Percentiles rank a stretch among this genome's conserved stretches.
These are phyloP conservation scores for Fomitiporia mediterranea DNA, from an alignment of 1,284 basidiomycete genomes.

Conservation along the genomic window DNA sequence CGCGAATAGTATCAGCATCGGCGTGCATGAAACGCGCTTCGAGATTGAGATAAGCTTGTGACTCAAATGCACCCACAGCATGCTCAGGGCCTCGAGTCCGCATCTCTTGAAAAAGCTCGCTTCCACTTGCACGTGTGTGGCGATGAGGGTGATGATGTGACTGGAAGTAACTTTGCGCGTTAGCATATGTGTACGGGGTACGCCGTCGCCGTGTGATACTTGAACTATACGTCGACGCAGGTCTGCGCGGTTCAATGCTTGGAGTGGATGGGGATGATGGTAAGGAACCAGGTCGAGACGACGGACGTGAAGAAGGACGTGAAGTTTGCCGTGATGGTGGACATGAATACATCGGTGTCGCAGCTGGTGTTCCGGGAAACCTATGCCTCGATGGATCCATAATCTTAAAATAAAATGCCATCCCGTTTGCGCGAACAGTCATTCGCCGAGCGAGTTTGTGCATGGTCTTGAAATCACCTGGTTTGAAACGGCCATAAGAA, in stretches of 20 bases:
- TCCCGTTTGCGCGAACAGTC: constrained; percentile 55
- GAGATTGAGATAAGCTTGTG: constrained; percentile 71
- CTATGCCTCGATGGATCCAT: constrained; percentile 47
- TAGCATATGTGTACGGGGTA: no score
- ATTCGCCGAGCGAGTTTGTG: constrained; percentile 49
- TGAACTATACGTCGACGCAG: neutral
- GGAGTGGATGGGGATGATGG: neutral
- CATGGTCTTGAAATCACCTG: constrained; percentile 52
- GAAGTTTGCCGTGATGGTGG: constrained; percentile 22
- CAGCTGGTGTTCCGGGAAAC: constrained; percentile 29
- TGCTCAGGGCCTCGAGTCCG: no score
- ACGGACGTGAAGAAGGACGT: constrained; percentile 20
- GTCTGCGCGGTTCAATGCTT: neutral
- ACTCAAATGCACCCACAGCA: constrained; percentile 80
- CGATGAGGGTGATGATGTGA: no score
- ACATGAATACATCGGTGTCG: constrained; percentile 18
- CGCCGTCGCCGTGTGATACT: no score
- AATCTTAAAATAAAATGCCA: constrained; percentile 58
- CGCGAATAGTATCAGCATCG: constrained; percentile 46
- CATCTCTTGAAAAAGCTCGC: no score
- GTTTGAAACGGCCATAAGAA: constrained; percentile 58
- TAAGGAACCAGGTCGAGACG: neutral
- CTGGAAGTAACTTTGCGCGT: no score
- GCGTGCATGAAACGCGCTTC: constrained; percentile 57
- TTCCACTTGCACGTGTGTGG: no score